These are phyloP conservation scores for Pholiota molesta DNA, from an alignment of 768 basidiomycete genomes.

Conservation along the genomic window DNA sequence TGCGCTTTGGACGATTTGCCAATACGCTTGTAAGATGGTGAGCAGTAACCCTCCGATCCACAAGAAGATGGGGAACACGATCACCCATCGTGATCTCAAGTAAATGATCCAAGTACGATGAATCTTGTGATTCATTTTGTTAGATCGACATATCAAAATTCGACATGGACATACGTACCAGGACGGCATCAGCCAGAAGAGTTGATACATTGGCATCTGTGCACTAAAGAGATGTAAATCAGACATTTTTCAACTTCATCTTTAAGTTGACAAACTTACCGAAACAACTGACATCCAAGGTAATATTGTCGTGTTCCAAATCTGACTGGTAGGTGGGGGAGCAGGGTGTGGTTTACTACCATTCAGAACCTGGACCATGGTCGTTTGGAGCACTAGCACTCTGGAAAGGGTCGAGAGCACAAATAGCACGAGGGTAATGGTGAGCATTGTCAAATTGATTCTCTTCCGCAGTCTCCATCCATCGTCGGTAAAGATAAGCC, in stretches of 20 bases:
- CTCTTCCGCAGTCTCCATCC: conserved; percentile 10
- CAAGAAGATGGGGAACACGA: conserved; percentile 19
- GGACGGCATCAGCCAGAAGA: conserved; percentile 13
- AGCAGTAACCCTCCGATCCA: conserved; percentile 17
- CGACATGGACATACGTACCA: background rate
- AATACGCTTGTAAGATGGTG: conserved; percentile 13
- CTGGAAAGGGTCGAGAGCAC: background rate
- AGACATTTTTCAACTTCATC: background rate
- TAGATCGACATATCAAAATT: background rate
- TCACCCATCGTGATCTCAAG: conserved; percentile 9
- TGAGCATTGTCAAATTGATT: conserved; percentile 9
- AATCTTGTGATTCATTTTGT: conserved; percentile 13
- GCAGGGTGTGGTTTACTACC: background rate
- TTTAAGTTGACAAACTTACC: background rate
- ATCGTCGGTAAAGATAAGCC: conserved; percentile 15
- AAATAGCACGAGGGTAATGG: conserved; percentile 3
- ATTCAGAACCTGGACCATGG: background rate
- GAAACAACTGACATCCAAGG: conserved; percentile 8
- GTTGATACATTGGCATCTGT: conserved; percentile 9
- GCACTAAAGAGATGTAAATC: conserved; percentile 5
- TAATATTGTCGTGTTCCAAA: background rate
- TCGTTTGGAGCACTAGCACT: background rate
- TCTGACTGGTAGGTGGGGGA: background rate
- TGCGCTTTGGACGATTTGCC: conserved; percentile 11
- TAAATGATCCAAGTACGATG: conserved; percentile 26